Percentiles rank a stretch among this genome's conserved stretches.
Evolutionary conservation across 225 moss, liverwort and hornwort genomes (phyloP).

Genomic region (Sphagnum contortum): DNA sequence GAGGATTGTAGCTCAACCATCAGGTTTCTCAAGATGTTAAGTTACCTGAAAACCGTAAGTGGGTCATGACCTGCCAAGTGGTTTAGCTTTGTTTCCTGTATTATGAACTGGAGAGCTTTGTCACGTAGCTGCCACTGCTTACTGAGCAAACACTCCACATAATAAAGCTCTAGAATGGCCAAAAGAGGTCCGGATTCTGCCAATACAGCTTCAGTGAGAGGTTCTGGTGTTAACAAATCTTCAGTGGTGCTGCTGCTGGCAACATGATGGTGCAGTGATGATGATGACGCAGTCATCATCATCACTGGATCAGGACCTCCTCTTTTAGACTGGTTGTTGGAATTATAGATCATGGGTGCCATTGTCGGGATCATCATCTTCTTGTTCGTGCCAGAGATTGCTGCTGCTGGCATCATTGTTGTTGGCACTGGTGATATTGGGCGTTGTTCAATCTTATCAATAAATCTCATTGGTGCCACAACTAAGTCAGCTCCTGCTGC

Average conservation of each 20-base stretch:
- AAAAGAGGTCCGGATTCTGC: conserved; percentile 45
- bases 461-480: no score
- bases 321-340: no score
- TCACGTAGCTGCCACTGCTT: conserved; percentile 97
- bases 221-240: conserved; percentile 58
- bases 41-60: conserved; percentile 58
- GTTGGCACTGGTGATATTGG: no score
- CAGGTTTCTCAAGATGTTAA: no score
- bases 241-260: conserved; percentile 5
- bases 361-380: not conserved
- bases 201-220: conserved; percentile 60
- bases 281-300: not conserved
- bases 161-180: conserved; percentile 46
- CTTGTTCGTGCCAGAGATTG: not conserved
- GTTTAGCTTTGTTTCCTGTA: conserved; percentile 47
- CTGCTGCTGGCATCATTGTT: not conserved
- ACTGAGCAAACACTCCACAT: conserved; percentile 78
- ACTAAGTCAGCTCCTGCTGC: no score
- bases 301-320: no score
- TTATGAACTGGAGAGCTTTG: conserved; percentile 62
- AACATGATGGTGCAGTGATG: not conserved
- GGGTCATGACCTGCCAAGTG: conserved; percentile 23
- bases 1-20: no score
- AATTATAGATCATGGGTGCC: no score
- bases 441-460: no score